Conservation (phyloP, 2,329 filamentous ascomycete species). For the Pseudomassariella vexata region DNA sequence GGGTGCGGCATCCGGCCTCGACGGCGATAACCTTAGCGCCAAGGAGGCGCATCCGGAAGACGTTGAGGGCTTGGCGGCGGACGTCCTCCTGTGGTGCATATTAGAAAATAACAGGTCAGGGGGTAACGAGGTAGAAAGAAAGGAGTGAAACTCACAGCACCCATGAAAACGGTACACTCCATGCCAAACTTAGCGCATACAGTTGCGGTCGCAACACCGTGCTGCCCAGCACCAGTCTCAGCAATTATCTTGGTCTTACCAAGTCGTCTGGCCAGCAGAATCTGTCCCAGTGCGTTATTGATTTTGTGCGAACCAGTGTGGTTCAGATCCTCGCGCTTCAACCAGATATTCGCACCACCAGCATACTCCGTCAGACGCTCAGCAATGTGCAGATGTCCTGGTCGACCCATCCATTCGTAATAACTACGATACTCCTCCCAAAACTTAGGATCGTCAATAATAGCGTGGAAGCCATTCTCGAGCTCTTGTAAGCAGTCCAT, state of each 20-base stretch:
- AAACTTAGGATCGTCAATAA: constrained; percentile 82
- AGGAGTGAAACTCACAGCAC: constrained; percentile 48
- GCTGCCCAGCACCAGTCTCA: constrained; percentile 94
- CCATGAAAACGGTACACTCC: constrained; percentile 98
- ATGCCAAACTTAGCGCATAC: constrained; percentile 98
- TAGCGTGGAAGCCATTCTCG: constrained; percentile 83
- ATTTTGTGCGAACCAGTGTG: constrained; percentile 99
- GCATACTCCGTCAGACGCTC: constrained; percentile 83
- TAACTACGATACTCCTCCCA: constrained; percentile 96
- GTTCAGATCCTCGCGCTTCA: constrained; percentile 96
- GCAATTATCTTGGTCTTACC: constrained; percentile 98
- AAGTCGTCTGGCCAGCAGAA: constrained; percentile 76
- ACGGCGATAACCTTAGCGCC: constrained; percentile 91
- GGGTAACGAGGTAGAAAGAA: background rate
- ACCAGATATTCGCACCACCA: constrained; percentile 91
- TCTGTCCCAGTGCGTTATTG: constrained; percentile 94
- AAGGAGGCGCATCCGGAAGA: constrained; percentile 96
- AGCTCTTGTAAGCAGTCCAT: constrained; percentile 95
- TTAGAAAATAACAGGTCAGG: no score
- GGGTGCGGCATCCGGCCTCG: constrained; percentile 78
- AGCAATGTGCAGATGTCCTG: constrained; percentile 84
- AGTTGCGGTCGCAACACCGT: constrained; percentile 95
- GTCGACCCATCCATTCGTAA: constrained; percentile 95
- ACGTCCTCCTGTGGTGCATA: constrained; percentile 96
- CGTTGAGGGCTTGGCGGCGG: constrained; percentile 89